phyloP scores from a whole-genome alignment of 1,284 basidiomycete genomes.

The Pseudozyma flocculosa region DNA sequence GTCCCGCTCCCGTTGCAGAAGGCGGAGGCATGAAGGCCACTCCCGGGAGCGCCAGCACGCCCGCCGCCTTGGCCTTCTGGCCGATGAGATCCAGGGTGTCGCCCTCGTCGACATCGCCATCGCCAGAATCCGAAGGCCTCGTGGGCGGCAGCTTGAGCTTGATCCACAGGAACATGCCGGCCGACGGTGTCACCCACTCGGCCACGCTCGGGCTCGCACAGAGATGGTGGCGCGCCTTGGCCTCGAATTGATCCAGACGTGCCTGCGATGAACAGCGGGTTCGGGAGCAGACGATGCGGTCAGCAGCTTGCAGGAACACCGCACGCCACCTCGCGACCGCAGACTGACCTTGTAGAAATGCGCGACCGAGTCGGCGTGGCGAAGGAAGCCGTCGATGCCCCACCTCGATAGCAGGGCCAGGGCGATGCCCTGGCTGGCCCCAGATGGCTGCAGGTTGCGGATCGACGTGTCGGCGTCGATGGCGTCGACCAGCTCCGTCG shows the following conservation, averaged over 20 bases:
- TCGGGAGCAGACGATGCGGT: not conserved
- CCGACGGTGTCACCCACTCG: conserved; percentile 75
- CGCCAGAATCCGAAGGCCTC: not conserved
- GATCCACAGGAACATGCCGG: conserved; percentile 65
- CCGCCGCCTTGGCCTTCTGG: conserved; percentile 74
- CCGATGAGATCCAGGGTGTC: conserved; percentile 77
- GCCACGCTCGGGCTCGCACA: conserved; percentile 22
- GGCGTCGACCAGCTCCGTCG: conserved; percentile 69
- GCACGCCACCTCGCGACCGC: too few relatives aligned
- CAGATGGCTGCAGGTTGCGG: conserved; percentile 73
- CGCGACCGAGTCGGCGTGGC: conserved; percentile 70
- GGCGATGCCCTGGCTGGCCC: conserved; percentile 76
- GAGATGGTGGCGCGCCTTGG: conserved; percentile 11
- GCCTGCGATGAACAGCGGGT: conserved; percentile 4
- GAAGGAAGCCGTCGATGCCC: conserved; percentile 69
- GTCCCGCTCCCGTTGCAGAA: conserved; percentile 15
- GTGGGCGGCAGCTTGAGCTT: conserved; percentile 47
- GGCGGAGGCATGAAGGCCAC: conserved; percentile 60
- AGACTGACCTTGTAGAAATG: conserved; percentile 71
- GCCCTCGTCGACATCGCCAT: conserved; percentile 47
- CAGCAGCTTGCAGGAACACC: too few relatives aligned
- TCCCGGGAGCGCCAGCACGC: conserved; percentile 82
- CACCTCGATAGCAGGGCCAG: conserved; percentile 72
- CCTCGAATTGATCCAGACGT: conserved; percentile 21
- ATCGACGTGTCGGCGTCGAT: conserved; percentile 72